A percentile compares a stretch with the other conserved stretches of the same genome.
Evolutionary conservation across 2,329 filamentous ascomycete species (phyloP).

Genomic region (Aspergillus arachidicola): DNA sequence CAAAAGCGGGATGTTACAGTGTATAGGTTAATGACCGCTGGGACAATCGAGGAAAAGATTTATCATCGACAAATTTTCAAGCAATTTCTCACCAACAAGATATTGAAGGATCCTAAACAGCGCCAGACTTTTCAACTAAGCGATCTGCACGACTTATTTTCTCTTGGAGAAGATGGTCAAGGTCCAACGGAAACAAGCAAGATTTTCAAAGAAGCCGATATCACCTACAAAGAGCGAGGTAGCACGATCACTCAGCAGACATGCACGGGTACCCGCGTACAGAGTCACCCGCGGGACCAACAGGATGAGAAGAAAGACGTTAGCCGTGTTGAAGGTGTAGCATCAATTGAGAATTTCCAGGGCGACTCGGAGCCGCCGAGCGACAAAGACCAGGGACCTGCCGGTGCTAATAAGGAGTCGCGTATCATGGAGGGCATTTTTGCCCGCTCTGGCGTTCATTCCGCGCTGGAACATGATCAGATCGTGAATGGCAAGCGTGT

Average conservation of each 20-base stretch:
- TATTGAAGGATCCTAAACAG: constrained; percentile 91
- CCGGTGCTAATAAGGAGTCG: constrained; percentile 57
- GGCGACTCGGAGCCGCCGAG: constrained; percentile 46
- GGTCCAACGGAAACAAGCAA: constrained; percentile 79
- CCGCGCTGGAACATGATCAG: constrained; percentile 89
- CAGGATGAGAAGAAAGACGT: constrained; percentile 49
- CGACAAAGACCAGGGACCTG: constrained; percentile 22
- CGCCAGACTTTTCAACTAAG: constrained; percentile 86
- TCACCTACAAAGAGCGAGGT: constrained; percentile 58
- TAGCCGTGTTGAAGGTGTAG: constrained; percentile 60
- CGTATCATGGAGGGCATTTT: constrained; percentile 90
- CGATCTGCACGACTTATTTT: constrained; percentile 91
- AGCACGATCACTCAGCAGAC: constrained; percentile 7
- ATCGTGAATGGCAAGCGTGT: constrained; percentile 78
- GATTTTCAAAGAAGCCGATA: constrained; percentile 85
- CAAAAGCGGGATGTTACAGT: constrained; percentile 96
- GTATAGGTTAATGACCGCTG: constrained; percentile 95
- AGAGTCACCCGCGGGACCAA: neutral
- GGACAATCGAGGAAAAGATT: constrained; percentile 98
- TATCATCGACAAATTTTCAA: constrained; percentile 99
- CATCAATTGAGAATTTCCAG: constrained; percentile 66
- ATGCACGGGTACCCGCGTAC: neutral
- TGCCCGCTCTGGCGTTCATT: constrained; percentile 80
- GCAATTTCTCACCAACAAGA: constrained; percentile 95
- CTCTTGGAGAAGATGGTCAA: constrained; percentile 67